These are phyloP conservation scores for Ascochyta pisi DNA, from an alignment of 2,329 filamentous ascomycete genomes.

Conservation along the genomic window DNA sequence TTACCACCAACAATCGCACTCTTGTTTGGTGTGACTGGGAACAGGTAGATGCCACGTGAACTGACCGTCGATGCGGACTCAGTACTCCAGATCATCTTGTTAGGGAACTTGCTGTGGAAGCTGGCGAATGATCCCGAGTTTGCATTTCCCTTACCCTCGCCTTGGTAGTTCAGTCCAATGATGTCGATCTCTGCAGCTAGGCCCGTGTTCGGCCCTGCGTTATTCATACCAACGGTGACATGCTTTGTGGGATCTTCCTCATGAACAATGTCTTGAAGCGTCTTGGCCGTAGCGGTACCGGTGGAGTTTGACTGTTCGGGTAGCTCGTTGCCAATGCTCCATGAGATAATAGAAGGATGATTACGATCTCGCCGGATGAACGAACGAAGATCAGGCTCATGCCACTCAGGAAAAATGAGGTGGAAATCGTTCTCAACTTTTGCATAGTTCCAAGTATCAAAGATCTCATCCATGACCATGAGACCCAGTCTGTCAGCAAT, in stretches of 20 bases:
- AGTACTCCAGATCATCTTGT: slow-evolving; percentile 52
- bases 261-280: slow-evolving; percentile 53
- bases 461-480: slow-evolving; percentile 61
- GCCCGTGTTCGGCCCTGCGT: slow-evolving; percentile 49
- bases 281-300: slow-evolving; percentile 44
- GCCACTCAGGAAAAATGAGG: slow-evolving; percentile 61
- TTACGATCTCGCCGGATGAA: slow-evolving; percentile 63
- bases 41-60: slow-evolving; percentile 61
- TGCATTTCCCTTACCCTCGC: slow-evolving; percentile 54
- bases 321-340: slow-evolving; percentile 64
- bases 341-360: slow-evolving; percentile 60
- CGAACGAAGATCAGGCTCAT: slow-evolving; percentile 59
- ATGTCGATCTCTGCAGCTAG: slow-evolving; percentile 56
- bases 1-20: slow-evolving; percentile 49
- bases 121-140: slow-evolving; percentile 51
- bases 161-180: slow-evolving; percentile 63
- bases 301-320: slow-evolving; percentile 53
- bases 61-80: slow-evolving; percentile 54
- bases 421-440: slow-evolving; percentile 60
- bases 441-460: slow-evolving; percentile 56
- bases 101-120: slow-evolving; percentile 56
- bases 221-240: slow-evolving; percentile 57
- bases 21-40: slow-evolving; percentile 55
- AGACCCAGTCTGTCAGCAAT: slow-evolving; percentile 59
- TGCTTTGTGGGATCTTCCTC: slow-evolving; percentile 59